Percentiles rank a stretch among this genome's conserved stretches.
These are phyloP conservation scores for Hypoxylon sp. DNA, from an alignment of 2,329 filamentous ascomycete genomes.

Conservation along the genomic window DNA sequence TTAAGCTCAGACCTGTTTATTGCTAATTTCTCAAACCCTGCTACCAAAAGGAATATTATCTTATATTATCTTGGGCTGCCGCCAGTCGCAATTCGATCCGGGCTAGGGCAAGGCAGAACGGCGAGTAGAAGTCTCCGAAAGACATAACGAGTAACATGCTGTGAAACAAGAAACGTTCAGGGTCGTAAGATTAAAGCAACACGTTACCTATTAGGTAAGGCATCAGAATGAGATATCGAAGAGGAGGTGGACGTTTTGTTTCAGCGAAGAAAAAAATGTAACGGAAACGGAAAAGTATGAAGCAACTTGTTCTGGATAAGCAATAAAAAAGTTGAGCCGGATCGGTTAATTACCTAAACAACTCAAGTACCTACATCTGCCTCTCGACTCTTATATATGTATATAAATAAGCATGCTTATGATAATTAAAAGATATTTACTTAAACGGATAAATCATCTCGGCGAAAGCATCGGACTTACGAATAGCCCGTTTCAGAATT, in stretches of 20 bases:
- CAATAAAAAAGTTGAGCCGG: background rate
- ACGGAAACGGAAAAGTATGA: background rate
- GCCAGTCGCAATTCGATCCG: constrained; percentile 26
- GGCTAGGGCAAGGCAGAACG: constrained; percentile 9
- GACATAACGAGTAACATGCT: constrained; percentile 31
- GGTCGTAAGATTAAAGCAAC: constrained; percentile 15
- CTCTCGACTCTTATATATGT: background rate
- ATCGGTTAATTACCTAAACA: background rate
- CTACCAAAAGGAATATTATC: constrained; percentile 9
- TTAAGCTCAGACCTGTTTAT: constrained; percentile 12
- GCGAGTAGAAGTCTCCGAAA: constrained; percentile 34
- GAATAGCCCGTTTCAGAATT: constrained; percentile 1
- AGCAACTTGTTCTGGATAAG: background rate
- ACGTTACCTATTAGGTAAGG: constrained; percentile 3
- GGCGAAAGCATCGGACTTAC: constrained; percentile 16
- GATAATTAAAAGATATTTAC: background rate
- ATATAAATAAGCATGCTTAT: background rate
- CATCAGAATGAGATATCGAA: background rate
- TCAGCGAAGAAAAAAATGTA: background rate
- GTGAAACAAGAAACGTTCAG: constrained; percentile 44
- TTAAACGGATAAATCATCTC: background rate
- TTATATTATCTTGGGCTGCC: constrained; percentile 21
- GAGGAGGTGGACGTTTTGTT: background rate
- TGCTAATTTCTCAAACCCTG: constrained; percentile 6
- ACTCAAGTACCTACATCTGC: background rate